phyloP scores from a whole-genome alignment of 768 basidiomycete genomes.

The Tricholoma furcatifolium region DNA sequence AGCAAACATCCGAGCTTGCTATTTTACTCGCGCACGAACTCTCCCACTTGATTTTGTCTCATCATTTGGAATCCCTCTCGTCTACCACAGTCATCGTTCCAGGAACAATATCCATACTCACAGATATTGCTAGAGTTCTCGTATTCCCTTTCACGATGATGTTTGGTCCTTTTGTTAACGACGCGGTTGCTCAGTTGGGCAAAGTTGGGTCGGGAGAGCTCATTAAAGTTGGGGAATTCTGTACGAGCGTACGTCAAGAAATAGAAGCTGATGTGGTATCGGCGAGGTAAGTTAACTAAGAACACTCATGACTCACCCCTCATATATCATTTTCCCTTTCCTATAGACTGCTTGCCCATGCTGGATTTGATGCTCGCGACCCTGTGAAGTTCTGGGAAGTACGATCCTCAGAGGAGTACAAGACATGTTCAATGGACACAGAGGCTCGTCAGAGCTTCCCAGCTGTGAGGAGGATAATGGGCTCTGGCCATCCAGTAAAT shows the following conservation, averaged over 20 bases:
- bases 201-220: constrained; percentile 78
- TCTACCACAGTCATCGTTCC: constrained; percentile 82
- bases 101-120: constrained; percentile 69
- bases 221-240: constrained; percentile 66
- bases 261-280: constrained; percentile 92
- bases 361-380: constrained; percentile 84
- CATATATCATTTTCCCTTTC: constrained; percentile 8
- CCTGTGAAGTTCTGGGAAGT: constrained; percentile 85
- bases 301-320: constrained; percentile 1
- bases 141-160: constrained; percentile 89
- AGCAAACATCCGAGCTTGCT: constrained; percentile 88
- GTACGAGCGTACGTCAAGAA: constrained; percentile 82
- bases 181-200: constrained; percentile 82
- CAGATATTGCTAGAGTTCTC: constrained; percentile 75
- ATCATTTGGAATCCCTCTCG: constrained; percentile 91
- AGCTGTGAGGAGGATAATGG: constrained; percentile 47
- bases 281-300: constrained; percentile 53
- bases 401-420: constrained; percentile 36
- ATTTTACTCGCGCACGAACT: constrained; percentile 93
- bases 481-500: constrained; percentile 66
- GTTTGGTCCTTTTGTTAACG: constrained; percentile 94
- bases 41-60: constrained; percentile 85
- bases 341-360: constrained; percentile 81
- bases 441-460: constrained; percentile 15
- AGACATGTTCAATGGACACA: constrained; percentile 32